A percentile compares a stretch with the other conserved stretches of the same genome.
Conservation (phyloP, 2,329 filamentous ascomycete genomes). For the Byssothecium circinans region DNA sequence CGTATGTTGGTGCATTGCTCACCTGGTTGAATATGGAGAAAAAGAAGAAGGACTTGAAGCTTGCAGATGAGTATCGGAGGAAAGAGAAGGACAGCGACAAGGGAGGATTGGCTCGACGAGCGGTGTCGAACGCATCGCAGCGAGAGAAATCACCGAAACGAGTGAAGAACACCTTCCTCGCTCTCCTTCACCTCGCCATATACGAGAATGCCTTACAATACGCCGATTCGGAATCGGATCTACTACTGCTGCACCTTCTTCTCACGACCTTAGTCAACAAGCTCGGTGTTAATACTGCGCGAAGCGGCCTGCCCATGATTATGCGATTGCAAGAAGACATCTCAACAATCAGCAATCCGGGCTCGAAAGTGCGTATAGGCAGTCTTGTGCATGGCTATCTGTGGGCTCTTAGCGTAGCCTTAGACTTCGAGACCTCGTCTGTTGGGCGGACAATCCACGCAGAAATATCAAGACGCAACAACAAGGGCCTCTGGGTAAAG, state of each 20-base stretch:
- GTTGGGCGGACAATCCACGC: conserved; percentile 72
- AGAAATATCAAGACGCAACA: conserved; percentile 74
- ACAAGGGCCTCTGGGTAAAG: conserved; percentile 77
- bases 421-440: conserved; percentile 71
- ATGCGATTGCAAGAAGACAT: conserved; percentile 86
- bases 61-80: conserved; percentile 57
- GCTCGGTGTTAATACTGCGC: conserved; percentile 79
- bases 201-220: conserved; percentile 81
- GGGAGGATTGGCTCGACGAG: conserved; percentile 58
- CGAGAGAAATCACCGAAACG: conserved; percentile 59
- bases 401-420: conserved; percentile 75
- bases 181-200: conserved; percentile 80
- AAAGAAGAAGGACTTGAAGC: conserved; percentile 64
- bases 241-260: conserved; percentile 75
- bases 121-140: conserved; percentile 67
- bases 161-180: conserved; percentile 71
- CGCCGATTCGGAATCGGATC: conserved; percentile 66
- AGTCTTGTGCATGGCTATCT: conserved; percentile 89
- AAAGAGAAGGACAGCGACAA: conserved; percentile 48
- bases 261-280: conserved; percentile 72
- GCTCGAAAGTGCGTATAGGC: conserved; percentile 76
- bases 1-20: conserved; percentile 80
- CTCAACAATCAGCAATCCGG: conserved; percentile 63
- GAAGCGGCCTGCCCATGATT: conserved; percentile 83
- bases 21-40: conserved; percentile 87